Evolutionary conservation across 495 filamentous ascomycete species (phyloP).

Genomic region (Penicillium lividum): DNA sequence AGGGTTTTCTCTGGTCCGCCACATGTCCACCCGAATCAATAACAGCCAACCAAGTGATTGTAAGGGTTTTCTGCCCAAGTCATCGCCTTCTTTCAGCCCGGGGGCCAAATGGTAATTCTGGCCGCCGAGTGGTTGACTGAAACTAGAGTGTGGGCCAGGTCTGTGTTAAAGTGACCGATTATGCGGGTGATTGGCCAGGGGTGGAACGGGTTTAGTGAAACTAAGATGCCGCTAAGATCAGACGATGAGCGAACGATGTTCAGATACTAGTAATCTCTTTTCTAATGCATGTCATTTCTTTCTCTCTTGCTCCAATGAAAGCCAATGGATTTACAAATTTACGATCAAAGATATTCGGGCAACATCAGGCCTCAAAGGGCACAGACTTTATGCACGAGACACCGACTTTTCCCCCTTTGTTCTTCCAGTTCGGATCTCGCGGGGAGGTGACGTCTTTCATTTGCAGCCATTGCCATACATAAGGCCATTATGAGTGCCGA

Average conservation of each 20-base stretch:
- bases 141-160: slow-evolving; percentile 12
- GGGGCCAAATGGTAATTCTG: slow-evolving; percentile 18
- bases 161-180: slow-evolving; percentile 14
- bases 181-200: slow-evolving; percentile 20
- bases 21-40: neutral
- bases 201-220: slow-evolving; percentile 16
- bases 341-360: neutral
- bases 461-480: slow-evolving; percentile 8
- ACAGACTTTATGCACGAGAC: slow-evolving; percentile 15
- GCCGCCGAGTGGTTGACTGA: slow-evolving; percentile 21
- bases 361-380: slow-evolving; percentile 7
- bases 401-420: slow-evolving; percentile 26
- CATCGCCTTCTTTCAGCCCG: slow-evolving; percentile 22
- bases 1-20: neutral
- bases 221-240: slow-evolving; percentile 24
- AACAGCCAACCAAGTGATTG: slow-evolving; percentile 9
- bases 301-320: neutral
- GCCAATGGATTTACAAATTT: neutral
- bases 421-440: neutral
- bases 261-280: slow-evolving; percentile 1
- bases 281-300: slow-evolving; percentile 3
- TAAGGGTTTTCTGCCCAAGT: slow-evolving; percentile 16
- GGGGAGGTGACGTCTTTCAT: slow-evolving; percentile 23
- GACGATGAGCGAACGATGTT: neutral
- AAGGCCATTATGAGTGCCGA: slow-evolving; percentile 21